Evolutionary conservation across 2,329 filamentous ascomycete genomes (phyloP), one percentile per base, ranked within the genome.

Genomic region (Neocatenulostroma microsporum): DNA sequence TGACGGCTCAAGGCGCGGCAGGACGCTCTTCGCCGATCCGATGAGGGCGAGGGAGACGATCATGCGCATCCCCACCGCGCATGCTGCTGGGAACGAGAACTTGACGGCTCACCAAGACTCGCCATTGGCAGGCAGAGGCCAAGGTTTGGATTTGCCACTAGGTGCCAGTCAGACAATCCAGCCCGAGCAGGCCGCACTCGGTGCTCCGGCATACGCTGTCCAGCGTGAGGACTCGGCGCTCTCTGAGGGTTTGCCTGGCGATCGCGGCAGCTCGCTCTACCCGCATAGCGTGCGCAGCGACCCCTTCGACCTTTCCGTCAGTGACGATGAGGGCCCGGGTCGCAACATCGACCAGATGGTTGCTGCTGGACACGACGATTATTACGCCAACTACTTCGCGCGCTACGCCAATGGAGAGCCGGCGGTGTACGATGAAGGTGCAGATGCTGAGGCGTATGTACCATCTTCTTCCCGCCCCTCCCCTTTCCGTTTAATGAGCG

Each of bases 371-470:
- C 12, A 10, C 29, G 36, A 39, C 26, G 37, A 33, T 30, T 41
- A 48, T 27, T 40, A 49, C 30, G 32, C 34, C 17, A 19, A 19
- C 10, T 4, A 33, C 13, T 17, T 7, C n/a, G n/a, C 20, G 12
- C 21, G 9, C 21, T 15, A 37, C 14, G 24, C 19, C 27, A 20
- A 31, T 11, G 29, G 25, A 12, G 35, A 26, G n/a, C 23, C 37
- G 27, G 23, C 29, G 31, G 24, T 18, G 30, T 42, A 27, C 26
- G 44, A 45, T 21, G 32, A 44, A 39, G 45, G 39, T 42, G 44
- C 41, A 47, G 37, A 45, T 40, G 43, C 44, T 47, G 42, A 51
- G 42, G 46, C 54, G 53, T 57, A 57, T 55, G 55, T 58, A 44
- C 34, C 40, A 38, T 31, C 37, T 34, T 44, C 45, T 37, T 24